Evolutionary conservation across 23 red algal species (phyloP).

Genomic region (Gracilaria domingensis): DNA sequence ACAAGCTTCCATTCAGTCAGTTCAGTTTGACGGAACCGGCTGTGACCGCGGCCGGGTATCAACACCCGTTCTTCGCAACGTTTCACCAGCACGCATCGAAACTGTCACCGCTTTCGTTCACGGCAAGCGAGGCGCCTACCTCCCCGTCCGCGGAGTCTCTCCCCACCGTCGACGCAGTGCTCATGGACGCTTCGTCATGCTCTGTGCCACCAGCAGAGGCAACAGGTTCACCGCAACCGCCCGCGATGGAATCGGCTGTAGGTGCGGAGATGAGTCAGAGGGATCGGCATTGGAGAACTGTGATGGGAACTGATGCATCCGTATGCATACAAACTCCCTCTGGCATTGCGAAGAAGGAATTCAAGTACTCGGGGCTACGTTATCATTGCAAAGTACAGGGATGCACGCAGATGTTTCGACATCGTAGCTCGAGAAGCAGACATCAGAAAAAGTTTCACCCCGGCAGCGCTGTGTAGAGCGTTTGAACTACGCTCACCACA

Average conservation of each 20-base stretch:
- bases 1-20: too few relatives aligned
- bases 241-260: too few relatives aligned
- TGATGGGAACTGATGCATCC: background rate
- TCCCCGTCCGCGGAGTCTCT: background rate
- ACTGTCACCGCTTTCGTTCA: too few relatives aligned
- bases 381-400: constrained; percentile 26
- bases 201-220: too few relatives aligned
- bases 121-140: background rate
- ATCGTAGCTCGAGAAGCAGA: constrained; percentile 18
- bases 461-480: background rate
- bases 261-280: background rate
- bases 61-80: too few relatives aligned
- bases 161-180: background rate
- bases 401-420: constrained; percentile 12
- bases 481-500: too few relatives aligned
- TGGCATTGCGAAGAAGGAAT: background rate
- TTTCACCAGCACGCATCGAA: too few relatives aligned
- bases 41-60: too few relatives aligned
- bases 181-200: background rate
- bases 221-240: too few relatives aligned
- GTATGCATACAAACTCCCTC: background rate
- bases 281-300: background rate
- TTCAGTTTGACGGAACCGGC: too few relatives aligned
- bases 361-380: background rate
- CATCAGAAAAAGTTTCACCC: constrained; percentile 15